phyloP scores from a whole-genome alignment of 1,139 yeast genomes.

The Lizanozyma gosingica region DNA sequence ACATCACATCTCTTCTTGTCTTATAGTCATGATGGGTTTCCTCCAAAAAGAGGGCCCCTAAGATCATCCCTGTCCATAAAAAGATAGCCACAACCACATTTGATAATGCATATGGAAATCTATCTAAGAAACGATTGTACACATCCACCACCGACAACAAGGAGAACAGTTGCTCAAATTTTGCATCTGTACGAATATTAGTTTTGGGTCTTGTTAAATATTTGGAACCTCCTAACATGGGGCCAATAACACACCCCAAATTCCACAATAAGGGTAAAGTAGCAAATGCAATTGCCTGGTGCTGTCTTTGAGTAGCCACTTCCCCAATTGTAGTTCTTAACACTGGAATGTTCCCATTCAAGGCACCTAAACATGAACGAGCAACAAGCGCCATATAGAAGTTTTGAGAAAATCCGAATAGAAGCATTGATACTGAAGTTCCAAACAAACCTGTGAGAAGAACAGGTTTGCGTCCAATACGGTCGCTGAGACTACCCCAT shows the following conservation, averaged over 20 bases:
- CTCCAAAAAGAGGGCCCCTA: slow-evolving; percentile 47
- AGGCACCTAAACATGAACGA: slow-evolving; percentile 43
- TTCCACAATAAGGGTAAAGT: slow-evolving; percentile 54
- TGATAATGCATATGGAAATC: slow-evolving; percentile 52
- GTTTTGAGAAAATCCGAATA: slow-evolving; percentile 45
- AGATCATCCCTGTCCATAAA: slow-evolving; percentile 20
- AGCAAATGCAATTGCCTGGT: slow-evolving; percentile 55
- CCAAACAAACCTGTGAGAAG: slow-evolving; percentile 46
- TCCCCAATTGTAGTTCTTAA: slow-evolving; percentile 55
- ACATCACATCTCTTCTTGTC: slow-evolving; percentile 38
- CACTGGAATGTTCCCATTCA: slow-evolving; percentile 57
- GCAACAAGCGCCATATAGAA: slow-evolving; percentile 45
- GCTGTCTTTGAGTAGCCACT: slow-evolving; percentile 43
- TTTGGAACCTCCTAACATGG: slow-evolving; percentile 45
- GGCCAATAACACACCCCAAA: slow-evolving; percentile 50
- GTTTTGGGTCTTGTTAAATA: slow-evolving; percentile 24
- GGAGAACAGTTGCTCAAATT: background rate
- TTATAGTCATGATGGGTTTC: slow-evolving; percentile 46
- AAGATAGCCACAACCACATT: slow-evolving; percentile 44
- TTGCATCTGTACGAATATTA: slow-evolving; percentile 5
- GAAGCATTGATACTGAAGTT: slow-evolving; percentile 35
- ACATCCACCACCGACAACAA: slow-evolving; percentile 6
- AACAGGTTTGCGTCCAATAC: slow-evolving; percentile 49
- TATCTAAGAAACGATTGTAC: slow-evolving; percentile 22
- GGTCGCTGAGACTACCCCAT: slow-evolving; percentile 52